A percentile compares a stretch with the other conserved stretches of the same genome.
Evolutionary conservation across 495 filamentous ascomycete genomes (phyloP).

Genomic region (Penicillium waksmanii): DNA sequence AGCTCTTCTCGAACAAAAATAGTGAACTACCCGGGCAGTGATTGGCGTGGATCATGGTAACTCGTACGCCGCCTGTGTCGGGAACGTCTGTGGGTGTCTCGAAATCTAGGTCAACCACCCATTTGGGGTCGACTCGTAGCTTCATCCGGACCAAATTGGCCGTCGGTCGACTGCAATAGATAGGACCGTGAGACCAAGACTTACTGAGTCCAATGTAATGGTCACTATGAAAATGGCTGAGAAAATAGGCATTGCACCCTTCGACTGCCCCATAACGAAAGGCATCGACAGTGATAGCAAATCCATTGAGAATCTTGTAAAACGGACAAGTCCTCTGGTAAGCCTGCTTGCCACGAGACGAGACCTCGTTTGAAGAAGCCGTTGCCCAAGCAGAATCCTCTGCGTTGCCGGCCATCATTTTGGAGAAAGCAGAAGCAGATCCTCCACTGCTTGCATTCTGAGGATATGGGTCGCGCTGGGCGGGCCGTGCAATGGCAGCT

Average conservation of each 20-base stretch:
- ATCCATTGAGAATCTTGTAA: conserved; percentile 94
- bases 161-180: conserved; percentile 93
- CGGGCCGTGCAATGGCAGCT: conserved; percentile 72
- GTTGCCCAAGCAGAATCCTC: conserved; percentile 89
- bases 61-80: conserved; percentile 74
- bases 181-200: conserved; percentile 90
- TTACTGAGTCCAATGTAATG: conserved; percentile 92
- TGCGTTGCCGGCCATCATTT: conserved; percentile 86
- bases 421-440: conserved; percentile 75
- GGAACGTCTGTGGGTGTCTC: conserved; percentile 81
- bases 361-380: conserved; percentile 77
- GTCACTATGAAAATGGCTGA: conserved; percentile 97
- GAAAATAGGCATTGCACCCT: conserved; percentile 92
- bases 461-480: conserved; percentile 73
- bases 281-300: conserved; percentile 92
- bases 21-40: conserved; percentile 95
- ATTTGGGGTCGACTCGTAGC: conserved; percentile 83
- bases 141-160: conserved; percentile 86
- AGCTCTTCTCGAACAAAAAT: conserved; percentile 84
- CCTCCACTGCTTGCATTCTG: conserved; percentile 50
- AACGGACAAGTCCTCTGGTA: conserved; percentile 93
- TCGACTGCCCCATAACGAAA: conserved; percentile 94
- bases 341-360: conserved; percentile 84
- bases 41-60: conserved; percentile 96
- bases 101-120: conserved; percentile 83